Percentiles rank a stretch among this genome's conserved stretches.
Evolutionary conservation across 805 yeast genomes (phyloP).

Genomic region (Metschnikowia borealis): DNA sequence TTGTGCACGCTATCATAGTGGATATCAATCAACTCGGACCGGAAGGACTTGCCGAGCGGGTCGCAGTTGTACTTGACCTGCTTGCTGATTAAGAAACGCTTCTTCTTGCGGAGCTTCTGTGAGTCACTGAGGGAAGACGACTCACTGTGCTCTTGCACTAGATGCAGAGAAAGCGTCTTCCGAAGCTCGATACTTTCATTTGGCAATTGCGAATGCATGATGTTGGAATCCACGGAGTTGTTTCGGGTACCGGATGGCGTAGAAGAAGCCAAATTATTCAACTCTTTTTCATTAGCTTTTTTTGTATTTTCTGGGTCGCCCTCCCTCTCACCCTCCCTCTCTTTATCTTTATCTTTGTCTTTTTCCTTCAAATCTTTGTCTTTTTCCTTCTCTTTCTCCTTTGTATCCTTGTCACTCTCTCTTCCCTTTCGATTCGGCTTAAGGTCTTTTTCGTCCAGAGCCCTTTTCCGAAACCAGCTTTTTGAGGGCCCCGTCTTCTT

Average conservation of each 20-base stretch:
- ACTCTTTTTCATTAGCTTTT: not conserved
- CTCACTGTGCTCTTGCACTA: slow-evolving; percentile 16
- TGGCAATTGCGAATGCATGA: not conserved
- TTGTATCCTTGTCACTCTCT: not conserved
- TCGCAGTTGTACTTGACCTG: slow-evolving; percentile 72
- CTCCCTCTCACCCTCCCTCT: not conserved
- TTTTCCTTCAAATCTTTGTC: not conserved
- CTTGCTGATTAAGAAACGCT: slow-evolving; percentile 59
- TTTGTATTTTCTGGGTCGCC: not conserved
- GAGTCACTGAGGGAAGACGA: slow-evolving; percentile 17
- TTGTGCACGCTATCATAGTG: slow-evolving; percentile 92
- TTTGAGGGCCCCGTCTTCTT: slow-evolving; percentile 12
- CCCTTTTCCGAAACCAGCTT: slow-evolving; percentile 31
- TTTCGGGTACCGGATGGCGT: slow-evolving; percentile 1
- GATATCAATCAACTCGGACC: slow-evolving; percentile 73
- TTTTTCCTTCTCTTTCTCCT: not conserved
- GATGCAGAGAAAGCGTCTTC: slow-evolving; percentile 12
- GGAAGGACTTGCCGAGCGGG: slow-evolving; percentile 62
- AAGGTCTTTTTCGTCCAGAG: slow-evolving; percentile 5
- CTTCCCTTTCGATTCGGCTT: not conserved
- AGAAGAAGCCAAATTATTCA: not conserved
- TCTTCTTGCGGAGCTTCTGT: slow-evolving; percentile 20
- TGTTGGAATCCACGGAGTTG: slow-evolving; percentile 3
- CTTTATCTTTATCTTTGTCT: not conserved
- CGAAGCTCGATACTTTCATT: slow-evolving; percentile 6